Evolutionary conservation across 1,284 basidiomycete species (phyloP).

Genomic region (Sparassis latifolia): DNA sequence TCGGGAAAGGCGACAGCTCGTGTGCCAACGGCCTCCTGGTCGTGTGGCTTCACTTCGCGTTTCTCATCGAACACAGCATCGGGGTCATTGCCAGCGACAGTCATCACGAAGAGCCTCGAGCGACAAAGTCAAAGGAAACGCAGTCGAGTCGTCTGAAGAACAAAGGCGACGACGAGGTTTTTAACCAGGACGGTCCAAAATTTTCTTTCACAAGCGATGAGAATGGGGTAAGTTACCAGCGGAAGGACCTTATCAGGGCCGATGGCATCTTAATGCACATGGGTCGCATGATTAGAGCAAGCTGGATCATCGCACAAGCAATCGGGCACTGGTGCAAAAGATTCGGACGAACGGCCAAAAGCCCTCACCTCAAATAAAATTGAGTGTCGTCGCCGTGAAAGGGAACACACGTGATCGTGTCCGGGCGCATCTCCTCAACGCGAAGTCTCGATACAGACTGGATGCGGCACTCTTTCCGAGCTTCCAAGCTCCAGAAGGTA

Average conservation of each 20-base stretch:
- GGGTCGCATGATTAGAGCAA: slow-evolving; percentile 23
- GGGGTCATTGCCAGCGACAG: slow-evolving; percentile 14
- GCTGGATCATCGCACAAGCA: not conserved
- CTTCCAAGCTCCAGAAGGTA: no score
- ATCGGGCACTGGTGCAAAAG: slow-evolving; percentile 4
- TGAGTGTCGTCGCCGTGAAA: slow-evolving; percentile 6
- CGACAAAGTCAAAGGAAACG: not conserved
- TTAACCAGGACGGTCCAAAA: not conserved
- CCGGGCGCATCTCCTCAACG: no score
- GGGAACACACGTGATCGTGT: slow-evolving; percentile 11
- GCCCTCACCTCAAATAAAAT: slow-evolving; percentile 21
- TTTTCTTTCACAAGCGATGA: not conserved
- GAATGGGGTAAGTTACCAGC: not conserved
- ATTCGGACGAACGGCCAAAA: slow-evolving; percentile 30
- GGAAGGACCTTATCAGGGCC: not conserved
- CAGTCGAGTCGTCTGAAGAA: not conserved
- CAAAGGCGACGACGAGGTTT: no score
- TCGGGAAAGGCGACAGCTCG: slow-evolving; percentile 43
- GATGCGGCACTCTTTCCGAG: no score
- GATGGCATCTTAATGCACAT: slow-evolving; percentile 16
- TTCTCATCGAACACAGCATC: slow-evolving; percentile 11
- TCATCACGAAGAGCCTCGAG: not conserved
- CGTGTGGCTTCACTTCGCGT: slow-evolving; percentile 1
- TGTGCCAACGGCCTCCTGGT: slow-evolving; percentile 18
- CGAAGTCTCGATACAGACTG: no score